A percentile compares a stretch with the other conserved stretches of the same genome.
Evolutionary conservation across 1,284 basidiomycete species (phyloP).

Genomic region (Trametes pubescens): DNA sequence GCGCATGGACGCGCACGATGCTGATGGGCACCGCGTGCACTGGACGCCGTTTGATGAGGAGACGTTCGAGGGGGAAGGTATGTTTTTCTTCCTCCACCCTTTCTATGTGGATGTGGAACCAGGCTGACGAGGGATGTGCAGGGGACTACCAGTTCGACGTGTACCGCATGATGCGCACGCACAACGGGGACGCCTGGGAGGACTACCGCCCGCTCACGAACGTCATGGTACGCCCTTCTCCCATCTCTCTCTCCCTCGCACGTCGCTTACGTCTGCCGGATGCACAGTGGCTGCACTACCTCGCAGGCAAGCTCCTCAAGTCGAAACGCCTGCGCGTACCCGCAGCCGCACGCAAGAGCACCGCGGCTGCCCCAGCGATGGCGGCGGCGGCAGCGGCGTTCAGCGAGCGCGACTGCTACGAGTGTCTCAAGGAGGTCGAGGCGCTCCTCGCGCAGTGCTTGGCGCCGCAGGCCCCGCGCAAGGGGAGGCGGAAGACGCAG

Average conservation of each 20-base stretch:
- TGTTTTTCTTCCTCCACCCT: no score
- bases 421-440: constrained; percentile 66
- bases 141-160: constrained; percentile 96
- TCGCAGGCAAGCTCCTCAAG: constrained; percentile 73
- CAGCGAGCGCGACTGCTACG: constrained; percentile 66
- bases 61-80: constrained; percentile 86
- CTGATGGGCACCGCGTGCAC: constrained; percentile 55
- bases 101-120: no score
- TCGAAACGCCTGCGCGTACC: constrained; percentile 72
- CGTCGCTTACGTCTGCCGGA: neutral
- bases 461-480: constrained; percentile 41
- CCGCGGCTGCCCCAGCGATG: constrained; percentile 19
- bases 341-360: constrained; percentile 38
- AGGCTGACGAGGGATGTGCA: no score
- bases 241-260: no score
- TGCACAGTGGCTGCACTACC: constrained; percentile 86
- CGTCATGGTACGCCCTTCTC: constrained; percentile 71
- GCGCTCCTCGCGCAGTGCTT: constrained; percentile 54
- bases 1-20: constrained; percentile 71
- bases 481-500: constrained; percentile 52
- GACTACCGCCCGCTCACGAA: constrained; percentile 84
- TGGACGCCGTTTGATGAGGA: constrained; percentile 86
- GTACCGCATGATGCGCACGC: constrained; percentile 85
- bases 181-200: constrained; percentile 73
- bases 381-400: constrained; percentile 45